phyloP scores from a whole-genome alignment of 176 grass and related monocot species.

The Oryza officinalis region DNA sequence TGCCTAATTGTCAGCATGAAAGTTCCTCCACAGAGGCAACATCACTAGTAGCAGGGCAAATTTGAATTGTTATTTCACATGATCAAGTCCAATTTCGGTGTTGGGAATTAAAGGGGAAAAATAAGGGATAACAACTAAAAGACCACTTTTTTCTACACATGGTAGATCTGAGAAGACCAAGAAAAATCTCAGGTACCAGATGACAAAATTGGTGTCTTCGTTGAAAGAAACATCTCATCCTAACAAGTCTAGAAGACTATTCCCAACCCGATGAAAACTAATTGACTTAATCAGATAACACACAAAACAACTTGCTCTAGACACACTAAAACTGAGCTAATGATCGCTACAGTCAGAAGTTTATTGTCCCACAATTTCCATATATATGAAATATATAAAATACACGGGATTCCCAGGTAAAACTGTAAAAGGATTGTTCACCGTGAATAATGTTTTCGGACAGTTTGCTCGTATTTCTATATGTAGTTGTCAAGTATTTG shows the following conservation, averaged over 20 bases:
- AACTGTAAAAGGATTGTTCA: neutral
- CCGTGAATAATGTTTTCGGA: neutral
- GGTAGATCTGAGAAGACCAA: neutral
- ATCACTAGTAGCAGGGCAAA: neutral
- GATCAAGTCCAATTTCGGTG: constrained; percentile 22
- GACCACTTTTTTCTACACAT: neutral
- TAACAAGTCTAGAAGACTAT: neutral
- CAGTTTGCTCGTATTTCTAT: neutral
- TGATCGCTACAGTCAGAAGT: neutral
- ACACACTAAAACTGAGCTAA: neutral
- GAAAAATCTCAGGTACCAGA: neutral
- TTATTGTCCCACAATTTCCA: neutral
- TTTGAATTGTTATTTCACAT: neutral
- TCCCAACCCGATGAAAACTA: neutral
- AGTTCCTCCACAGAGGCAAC: neutral
- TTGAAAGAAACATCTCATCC: neutral
- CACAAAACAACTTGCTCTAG: neutral
- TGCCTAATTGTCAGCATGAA: neutral
- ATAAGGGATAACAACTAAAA: neutral
- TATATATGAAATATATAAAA: neutral
- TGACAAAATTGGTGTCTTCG: neutral
- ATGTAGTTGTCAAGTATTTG: neutral
- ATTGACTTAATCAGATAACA: neutral
- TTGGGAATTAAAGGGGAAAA: constrained; percentile 10
- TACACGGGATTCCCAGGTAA: neutral